phyloP scores from a whole-genome alignment of 2,329 filamentous ascomycete genomes.

The Penicillium brasilianum region DNA sequence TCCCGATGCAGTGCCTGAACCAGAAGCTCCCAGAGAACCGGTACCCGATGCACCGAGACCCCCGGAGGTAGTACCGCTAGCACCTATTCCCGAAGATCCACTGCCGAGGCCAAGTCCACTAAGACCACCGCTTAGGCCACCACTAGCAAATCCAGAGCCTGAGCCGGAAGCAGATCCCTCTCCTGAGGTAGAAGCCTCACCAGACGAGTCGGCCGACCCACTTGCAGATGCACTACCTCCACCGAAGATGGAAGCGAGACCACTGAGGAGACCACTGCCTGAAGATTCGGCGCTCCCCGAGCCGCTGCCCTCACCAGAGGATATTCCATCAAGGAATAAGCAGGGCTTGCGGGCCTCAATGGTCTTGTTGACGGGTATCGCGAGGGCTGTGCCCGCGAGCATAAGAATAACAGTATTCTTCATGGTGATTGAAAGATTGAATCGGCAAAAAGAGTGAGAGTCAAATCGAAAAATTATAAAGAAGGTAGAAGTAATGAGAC shows the following conservation, averaged over 20 bases:
- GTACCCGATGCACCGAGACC: conserved; percentile 1
- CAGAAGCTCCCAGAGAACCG: background rate
- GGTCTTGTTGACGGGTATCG: conserved; percentile 19
- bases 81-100: background rate
- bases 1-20: background rate
- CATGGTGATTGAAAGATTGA: conserved; percentile 20
- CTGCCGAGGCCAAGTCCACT: background rate
- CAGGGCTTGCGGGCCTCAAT: conserved; percentile 22
- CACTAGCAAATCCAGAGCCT: background rate
- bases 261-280: conserved; percentile 11
- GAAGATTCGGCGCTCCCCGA: background rate
- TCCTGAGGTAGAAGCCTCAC: conserved; percentile 4
- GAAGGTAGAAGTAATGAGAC: conserved; percentile 1
- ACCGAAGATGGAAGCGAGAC: conserved; percentile 5
- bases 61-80: background rate
- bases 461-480: conserved; percentile 6
- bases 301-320: conserved; percentile 5
- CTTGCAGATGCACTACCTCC: background rate
- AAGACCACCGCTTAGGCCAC: background rate
- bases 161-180: background rate
- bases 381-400: conserved; percentile 20
- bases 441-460: conserved; percentile 3
- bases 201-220: conserved; percentile 5
- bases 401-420: conserved; percentile 21
- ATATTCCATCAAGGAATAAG: conserved; percentile 8